A percentile compares a stretch with the other conserved stretches of the same genome.
Evolutionary conservation across 306 rosid genomes (phyloP).

Genomic region (Cotoneaster glaucophyllus): DNA sequence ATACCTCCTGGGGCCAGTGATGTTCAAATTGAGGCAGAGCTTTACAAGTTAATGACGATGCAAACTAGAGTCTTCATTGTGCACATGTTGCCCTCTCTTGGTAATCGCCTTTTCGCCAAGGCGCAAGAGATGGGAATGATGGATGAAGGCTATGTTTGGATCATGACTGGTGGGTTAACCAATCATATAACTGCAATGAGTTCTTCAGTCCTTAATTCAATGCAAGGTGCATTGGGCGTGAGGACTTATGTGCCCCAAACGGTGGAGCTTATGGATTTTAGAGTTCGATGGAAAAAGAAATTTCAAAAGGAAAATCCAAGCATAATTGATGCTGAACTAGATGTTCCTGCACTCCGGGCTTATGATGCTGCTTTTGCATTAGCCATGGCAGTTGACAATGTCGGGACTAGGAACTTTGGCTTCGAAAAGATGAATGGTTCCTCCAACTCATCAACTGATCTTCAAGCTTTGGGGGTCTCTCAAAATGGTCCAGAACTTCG

Average conservation of each 20-base stretch:
- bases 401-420: not conserved
- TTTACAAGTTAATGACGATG: conserved; percentile 22
- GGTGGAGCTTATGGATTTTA: not conserved
- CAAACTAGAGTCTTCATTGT: conserved; percentile 29
- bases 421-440: not conserved
- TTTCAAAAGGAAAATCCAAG: conserved; percentile 12
- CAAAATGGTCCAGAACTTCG: conserved; percentile 29
- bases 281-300: conserved; percentile 13
- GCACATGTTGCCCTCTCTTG: conserved; percentile 12
- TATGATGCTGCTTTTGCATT: conserved; percentile 25
- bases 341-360: conserved; percentile 14
- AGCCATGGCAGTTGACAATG: conserved; percentile 17
- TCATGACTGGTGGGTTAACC: not conserved
- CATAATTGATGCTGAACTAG: not conserved
- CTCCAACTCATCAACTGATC: conserved; percentile 24
- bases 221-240: conserved; percentile 15
- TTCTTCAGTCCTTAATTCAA: not conserved
- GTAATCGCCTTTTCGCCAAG: conserved; percentile 8
- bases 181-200: not conserved
- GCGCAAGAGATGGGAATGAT: conserved; percentile 26
- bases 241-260: conserved; percentile 10
- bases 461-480: conserved; percentile 30
- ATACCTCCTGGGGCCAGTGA: conserved; percentile 14
- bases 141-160: conserved; percentile 24
- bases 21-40: conserved; percentile 7